Conservation (phyloP, 2,329 filamentous ascomycete species). For the Ophiostoma angusticollis region DNA sequence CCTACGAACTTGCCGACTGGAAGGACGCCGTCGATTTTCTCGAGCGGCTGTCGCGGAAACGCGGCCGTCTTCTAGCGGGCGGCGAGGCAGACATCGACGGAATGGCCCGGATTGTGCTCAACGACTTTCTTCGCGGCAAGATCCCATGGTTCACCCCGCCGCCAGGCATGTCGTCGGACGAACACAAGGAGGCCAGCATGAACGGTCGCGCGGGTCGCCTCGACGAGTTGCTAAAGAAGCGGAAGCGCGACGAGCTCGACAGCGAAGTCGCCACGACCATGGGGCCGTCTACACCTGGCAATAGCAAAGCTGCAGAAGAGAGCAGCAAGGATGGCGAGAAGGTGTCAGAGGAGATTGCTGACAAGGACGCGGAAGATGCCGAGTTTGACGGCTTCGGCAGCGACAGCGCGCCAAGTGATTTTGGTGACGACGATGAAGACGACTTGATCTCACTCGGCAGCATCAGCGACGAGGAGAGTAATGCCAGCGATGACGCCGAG, state of each 20-base stretch:
- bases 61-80: constrained; percentile 63
- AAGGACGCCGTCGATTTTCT: constrained; percentile 69
- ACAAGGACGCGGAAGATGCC: constrained; percentile 26
- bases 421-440: constrained; percentile 10
- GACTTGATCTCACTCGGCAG: constrained; percentile 15
- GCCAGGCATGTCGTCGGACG: constrained; percentile 43
- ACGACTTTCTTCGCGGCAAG: constrained; percentile 90
- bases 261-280: constrained; percentile 24
- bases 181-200: constrained; percentile 32
- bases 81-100: constrained; percentile 94
- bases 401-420: constrained; percentile 24
- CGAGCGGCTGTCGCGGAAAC: constrained; percentile 75
- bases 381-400: constrained; percentile 38
- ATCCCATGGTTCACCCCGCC: constrained; percentile 92
- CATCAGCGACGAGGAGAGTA: constrained; percentile 12
- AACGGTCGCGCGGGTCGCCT: constrained; percentile 64
- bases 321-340: constrained; percentile 48
- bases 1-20: constrained; percentile 78
- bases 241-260: constrained; percentile 46
- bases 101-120: constrained; percentile 91
- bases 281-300: background rate
- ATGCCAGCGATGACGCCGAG: constrained; percentile 7
- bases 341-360: constrained; percentile 47
- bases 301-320: constrained; percentile 16
- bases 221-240: constrained; percentile 79